These are phyloP conservation scores for Crithidia thermophila DNA, from an alignment of 208 protist species.

Conservation along the genomic window DNA sequence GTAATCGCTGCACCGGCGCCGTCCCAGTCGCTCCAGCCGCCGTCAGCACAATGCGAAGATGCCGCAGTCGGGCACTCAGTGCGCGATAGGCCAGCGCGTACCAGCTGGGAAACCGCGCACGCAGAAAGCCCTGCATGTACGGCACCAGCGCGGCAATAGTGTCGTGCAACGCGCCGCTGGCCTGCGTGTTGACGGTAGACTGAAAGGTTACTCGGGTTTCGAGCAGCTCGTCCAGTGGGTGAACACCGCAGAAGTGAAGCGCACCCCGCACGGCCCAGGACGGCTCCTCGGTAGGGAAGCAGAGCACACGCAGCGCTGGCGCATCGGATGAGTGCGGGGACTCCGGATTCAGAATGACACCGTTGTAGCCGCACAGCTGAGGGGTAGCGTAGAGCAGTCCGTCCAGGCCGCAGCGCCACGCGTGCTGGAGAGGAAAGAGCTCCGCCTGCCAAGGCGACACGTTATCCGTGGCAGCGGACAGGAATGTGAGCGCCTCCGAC, in stretches of 20 bases:
- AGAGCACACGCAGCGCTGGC: conserved; percentile 43
- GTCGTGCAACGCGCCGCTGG: conserved; percentile 39
- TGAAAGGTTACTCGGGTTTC: conserved; percentile 43
- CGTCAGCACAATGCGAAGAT: conserved; percentile 46
- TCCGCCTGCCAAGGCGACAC: conserved; percentile 13
- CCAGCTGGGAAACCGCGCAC: conserved; percentile 23
- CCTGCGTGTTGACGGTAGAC: conserved; percentile 20
- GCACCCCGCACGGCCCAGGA: conserved; percentile 52
- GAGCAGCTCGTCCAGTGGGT: conserved; percentile 40
- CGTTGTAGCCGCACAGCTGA: conserved; percentile 42
- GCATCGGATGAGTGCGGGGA: not conserved
- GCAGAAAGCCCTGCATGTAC: conserved; percentile 53
- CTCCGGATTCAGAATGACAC: conserved; percentile 8
- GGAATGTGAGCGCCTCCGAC: conserved; percentile 7
- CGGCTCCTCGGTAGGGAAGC: conserved; percentile 38
- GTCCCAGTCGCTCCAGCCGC: conserved; percentile 6
- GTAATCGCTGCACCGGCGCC: conserved; percentile 14
- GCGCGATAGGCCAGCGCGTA: conserved; percentile 34
- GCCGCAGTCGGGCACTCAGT: conserved; percentile 35
- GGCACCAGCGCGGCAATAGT: conserved; percentile 44
- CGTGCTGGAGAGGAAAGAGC: conserved; percentile 36
- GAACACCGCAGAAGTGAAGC: conserved; percentile 48
- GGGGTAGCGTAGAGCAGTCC: conserved; percentile 61
- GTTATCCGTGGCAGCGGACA: not conserved
- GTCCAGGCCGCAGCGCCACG: conserved; percentile 47